phyloP scores from a whole-genome alignment of 2,329 filamentous ascomycete genomes.

The Fulvia fulva region DNA sequence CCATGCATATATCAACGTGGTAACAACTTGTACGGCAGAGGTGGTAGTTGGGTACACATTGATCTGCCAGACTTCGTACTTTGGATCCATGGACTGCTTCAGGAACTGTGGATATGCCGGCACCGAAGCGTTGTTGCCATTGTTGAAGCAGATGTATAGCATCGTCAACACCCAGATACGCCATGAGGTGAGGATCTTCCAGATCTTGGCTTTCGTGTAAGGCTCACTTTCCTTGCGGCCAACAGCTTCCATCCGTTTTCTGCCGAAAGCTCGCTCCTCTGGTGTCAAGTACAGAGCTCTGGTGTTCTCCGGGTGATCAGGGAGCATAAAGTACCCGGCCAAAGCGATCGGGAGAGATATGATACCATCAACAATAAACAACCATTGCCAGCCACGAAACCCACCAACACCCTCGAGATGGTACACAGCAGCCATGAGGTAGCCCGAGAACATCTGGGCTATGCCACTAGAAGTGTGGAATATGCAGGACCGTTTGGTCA shows the following conservation, averaged over 20 bases:
- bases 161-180: slow-evolving; percentile 58
- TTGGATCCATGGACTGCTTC: slow-evolving; percentile 40
- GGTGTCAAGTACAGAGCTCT: slow-evolving; percentile 45
- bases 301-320: slow-evolving; percentile 49
- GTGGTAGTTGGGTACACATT: slow-evolving; percentile 52
- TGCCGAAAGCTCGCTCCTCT: slow-evolving; percentile 42
- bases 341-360: slow-evolving; percentile 53
- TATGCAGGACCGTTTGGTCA: slow-evolving; percentile 52
- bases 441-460: slow-evolving; percentile 48
- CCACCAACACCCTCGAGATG: slow-evolving; percentile 42
- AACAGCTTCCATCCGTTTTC: slow-evolving; percentile 49
- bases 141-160: slow-evolving; percentile 62
- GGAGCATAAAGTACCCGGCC: slow-evolving; percentile 46
- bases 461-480: slow-evolving; percentile 48
- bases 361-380: slow-evolving; percentile 50
- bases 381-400: slow-evolving; percentile 50
- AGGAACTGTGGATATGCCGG: slow-evolving; percentile 54
- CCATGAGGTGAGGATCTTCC: slow-evolving; percentile 57
- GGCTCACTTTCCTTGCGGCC: slow-evolving; percentile 44
- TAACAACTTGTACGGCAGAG: slow-evolving; percentile 52
- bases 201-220: slow-evolving; percentile 50
- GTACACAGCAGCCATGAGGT: slow-evolving; percentile 53
- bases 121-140: slow-evolving; percentile 49
- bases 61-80: slow-evolving; percentile 51
- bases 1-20: slow-evolving; percentile 63